Evolutionary conservation across 2,329 filamentous ascomycete genomes (phyloP), one percentile per base, ranked within the genome.

Genomic region (Cordyceps cateniannulata): DNA sequence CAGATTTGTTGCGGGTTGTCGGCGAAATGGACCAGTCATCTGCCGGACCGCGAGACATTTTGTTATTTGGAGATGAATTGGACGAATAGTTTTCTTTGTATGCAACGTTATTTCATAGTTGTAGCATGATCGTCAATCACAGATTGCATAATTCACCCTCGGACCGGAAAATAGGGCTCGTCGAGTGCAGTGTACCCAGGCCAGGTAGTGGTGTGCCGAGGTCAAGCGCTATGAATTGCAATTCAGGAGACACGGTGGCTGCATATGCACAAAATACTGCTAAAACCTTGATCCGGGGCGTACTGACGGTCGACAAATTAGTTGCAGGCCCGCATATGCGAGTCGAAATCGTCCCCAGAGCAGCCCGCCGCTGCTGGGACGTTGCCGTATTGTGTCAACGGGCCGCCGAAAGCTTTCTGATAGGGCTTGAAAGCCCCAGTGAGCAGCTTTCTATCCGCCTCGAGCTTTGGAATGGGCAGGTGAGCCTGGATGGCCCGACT

Each of bases 1-100:
- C 58, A 60, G 50, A 38, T 60, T 60, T 38, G 58, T 40, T 50
- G 50, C 58, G 40, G 57, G 10, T 60, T 54, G 47, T 57, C 47
- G 48, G 53, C 53, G 60, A 61, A 49, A 61, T 61, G 60, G 29
- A 57, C 60, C 60, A 61, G 60, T 61, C 60, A 61, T 61, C 49
- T 60, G 58, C 50, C 58, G 58, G 42, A 42, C 58, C 58, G 44
- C 49, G 22, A 60, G n/a, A 42, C 50, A 49, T 60, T 49, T 40
- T 54, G 49, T 54, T 60, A 27, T 49, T 40, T 40, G 58, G 38
- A 38, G 16, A 40, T 24, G 42, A 53, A 42, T 16, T 54, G 27
- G 52, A 48, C 32, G 42, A 60, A 18, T 29, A 49, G n/a, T 32
- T 22, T 54, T 40, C 29, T 35, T 45, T 52, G 48, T 52, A 51